These are phyloP conservation scores for Gastrolobium villosum DNA, from an alignment of 306 rosid genomes.

Conservation along the genomic window DNA sequence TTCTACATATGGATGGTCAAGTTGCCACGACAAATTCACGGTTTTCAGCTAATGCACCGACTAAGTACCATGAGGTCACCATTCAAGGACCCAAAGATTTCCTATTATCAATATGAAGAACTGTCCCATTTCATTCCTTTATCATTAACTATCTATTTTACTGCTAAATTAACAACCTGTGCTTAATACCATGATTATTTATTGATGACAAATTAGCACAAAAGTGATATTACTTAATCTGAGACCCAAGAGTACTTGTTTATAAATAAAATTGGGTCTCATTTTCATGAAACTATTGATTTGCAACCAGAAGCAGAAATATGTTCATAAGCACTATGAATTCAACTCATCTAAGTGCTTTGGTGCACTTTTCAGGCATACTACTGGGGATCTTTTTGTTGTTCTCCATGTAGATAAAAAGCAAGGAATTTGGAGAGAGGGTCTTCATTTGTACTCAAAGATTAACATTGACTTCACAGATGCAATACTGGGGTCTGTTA, in stretches of 20 bases:
- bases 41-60: constrained; percentile 1
- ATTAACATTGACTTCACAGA: constrained; percentile 79
- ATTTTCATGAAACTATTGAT: neutral
- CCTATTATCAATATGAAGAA: neutral
- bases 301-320: constrained; percentile 37
- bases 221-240: constrained; percentile 19
- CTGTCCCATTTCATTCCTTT: neutral
- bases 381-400: constrained; percentile 81
- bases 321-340: constrained; percentile 25
- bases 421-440: constrained; percentile 84
- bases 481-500: constrained; percentile 85
- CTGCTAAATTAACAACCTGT: neutral
- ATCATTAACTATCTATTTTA: constrained; percentile 6
- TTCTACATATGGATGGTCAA: constrained; percentile 21
- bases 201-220: neutral
- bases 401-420: constrained; percentile 76
- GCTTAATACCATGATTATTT: neutral
- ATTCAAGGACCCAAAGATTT: constrained; percentile 1
- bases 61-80: neutral
- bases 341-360: constrained; percentile 29
- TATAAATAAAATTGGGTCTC: constrained; percentile 23
- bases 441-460: constrained; percentile 81
- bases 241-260: constrained; percentile 5
- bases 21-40: constrained; percentile 6
- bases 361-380: constrained; percentile 63